Conservation (phyloP, 1,284 basidiomycete genomes). For the Meira miltonrushii region DNA sequence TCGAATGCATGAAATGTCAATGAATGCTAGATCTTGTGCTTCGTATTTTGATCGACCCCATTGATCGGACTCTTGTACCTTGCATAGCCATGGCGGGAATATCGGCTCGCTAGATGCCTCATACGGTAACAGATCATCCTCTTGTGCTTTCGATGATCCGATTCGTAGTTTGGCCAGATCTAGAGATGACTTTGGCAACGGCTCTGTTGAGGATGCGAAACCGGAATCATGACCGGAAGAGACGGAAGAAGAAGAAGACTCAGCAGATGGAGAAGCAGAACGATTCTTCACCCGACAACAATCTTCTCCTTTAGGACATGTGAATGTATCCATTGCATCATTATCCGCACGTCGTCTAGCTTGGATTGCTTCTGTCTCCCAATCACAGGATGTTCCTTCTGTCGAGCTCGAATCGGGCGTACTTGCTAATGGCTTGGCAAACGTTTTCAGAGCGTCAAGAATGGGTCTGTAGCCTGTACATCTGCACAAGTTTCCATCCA, state of each 20-base stretch:
- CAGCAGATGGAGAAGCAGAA: neutral
- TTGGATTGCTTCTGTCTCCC: neutral
- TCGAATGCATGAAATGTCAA: conserved; percentile 15
- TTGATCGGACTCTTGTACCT: conserved; percentile 16
- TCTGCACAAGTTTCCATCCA: conserved; percentile 54
- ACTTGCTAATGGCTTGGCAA: conserved; percentile 32
- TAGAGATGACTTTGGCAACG: conserved; percentile 18
- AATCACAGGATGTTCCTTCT: neutral
- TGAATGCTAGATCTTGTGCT: conserved; percentile 34
- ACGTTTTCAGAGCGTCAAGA: conserved; percentile 41
- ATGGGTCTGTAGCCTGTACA: conserved; percentile 45
- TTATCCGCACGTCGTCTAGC: neutral
- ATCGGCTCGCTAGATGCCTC: conserved; percentile 50
- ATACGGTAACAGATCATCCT: conserved; percentile 48
- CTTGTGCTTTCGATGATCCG: conserved; percentile 15
- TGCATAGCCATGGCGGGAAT: conserved; percentile 49
- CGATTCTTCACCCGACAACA: conserved; percentile 32
- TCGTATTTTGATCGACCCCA: conserved; percentile 19
- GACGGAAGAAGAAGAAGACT: neutral
- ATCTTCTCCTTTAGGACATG: conserved; percentile 32
- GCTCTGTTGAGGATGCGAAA: conserved; percentile 6
- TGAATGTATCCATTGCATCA: conserved; percentile 1
- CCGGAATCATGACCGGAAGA: conserved; percentile 11
- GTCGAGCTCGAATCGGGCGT: neutral
- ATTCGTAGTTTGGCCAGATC: conserved; percentile 10